Evolutionary conservation across 768 basidiomycete genomes (phyloP).

Genomic region (Tephrocybe sp.): DNA sequence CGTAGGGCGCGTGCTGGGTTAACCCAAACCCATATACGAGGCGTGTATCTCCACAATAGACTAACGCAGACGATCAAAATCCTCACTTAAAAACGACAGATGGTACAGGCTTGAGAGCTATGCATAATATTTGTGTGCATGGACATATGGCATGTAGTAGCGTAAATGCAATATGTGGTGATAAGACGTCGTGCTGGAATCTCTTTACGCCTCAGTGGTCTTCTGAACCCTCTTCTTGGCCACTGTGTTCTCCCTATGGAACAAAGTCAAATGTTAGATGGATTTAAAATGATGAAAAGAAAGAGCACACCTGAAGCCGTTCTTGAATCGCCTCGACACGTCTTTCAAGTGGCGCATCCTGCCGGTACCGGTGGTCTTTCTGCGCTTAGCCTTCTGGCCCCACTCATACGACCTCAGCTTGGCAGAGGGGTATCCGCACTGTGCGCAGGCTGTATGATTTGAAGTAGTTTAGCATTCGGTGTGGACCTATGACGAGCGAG

Average conservation of each 20-base stretch:
- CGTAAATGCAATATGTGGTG: constrained; percentile 14
- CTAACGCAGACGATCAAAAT: too few relatives aligned
- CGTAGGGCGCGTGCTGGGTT: too few relatives aligned
- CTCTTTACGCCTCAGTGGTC: constrained; percentile 19
- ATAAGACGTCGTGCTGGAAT: constrained; percentile 1
- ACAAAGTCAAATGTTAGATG: not conserved
- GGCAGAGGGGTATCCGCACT: constrained; percentile 95
- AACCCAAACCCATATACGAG: too few relatives aligned
- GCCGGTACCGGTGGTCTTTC: constrained; percentile 99
- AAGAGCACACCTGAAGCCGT: constrained; percentile 80
- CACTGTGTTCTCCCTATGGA: constrained; percentile 19
- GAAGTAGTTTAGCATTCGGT: constrained; percentile 3
- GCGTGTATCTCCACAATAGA: too few relatives aligned
- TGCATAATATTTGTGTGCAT: constrained; percentile 19
- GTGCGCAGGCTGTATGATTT: constrained; percentile 69
- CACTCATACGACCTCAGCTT: constrained; percentile 96
- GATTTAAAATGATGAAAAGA: not conserved
- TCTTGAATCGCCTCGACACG: constrained; percentile 96
- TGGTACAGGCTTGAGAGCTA: constrained; percentile 4
- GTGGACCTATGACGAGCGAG: not conserved
- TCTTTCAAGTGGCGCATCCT: constrained; percentile 92
- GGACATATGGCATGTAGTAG: constrained; percentile 18
- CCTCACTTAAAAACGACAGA: not conserved
- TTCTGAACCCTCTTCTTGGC: constrained; percentile 18
- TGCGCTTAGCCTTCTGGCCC: constrained; percentile 98